Evolutionary conservation across 1,284 basidiomycete genomes (phyloP), one percentile per base, ranked within the genome.

Genomic region (Trichosporon asahii): DNA sequence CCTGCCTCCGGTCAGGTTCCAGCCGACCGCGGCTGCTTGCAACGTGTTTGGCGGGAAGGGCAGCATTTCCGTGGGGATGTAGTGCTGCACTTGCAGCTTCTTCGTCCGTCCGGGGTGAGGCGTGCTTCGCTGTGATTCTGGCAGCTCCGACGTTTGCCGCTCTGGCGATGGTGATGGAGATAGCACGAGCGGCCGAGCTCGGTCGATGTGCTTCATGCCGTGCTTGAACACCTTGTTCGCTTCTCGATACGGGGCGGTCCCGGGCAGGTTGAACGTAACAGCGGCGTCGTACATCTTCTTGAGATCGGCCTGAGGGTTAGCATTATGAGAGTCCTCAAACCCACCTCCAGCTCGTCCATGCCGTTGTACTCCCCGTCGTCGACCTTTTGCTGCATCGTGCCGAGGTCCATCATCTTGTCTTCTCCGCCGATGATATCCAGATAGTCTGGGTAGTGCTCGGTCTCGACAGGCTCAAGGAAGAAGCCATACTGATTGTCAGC

Each of bases 321-420:
- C 9, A 37, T 33, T 33, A 37, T 3, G 35, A 11, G 35, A 8
- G 35, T 33, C 44, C 15, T 4, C 0, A 14, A 44, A 73, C 78
- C 70, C 63, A 80, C 79, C 76, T 83, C 80, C 15, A 84, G 69
- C n/a, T 80, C 73, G 31, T 79, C 79, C 60, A 84, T 72, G 21
- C 57, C 71, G 23, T 63, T 65, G 64, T 84, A 84, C 46, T 76
- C 76, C 3, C 76, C 77, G n/a, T 74, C 73, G 65, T 82, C 79
- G 4, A 81, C 65, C 70, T 83, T 84, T n/a, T 49, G 68, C 73
- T 83, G 81, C 81, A 84, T 84, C 12, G 83, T 84, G 3, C 75
- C 76, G 49, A 83, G 74, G 65, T 84, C 83, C 83, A 84, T 84
- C 76, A 81, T 81, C 44, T 81, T 81, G 64, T 81, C 82, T 33